Evolutionary conservation across 768 basidiomycete species (phyloP).

Genomic region (Grammothele lineata): DNA sequence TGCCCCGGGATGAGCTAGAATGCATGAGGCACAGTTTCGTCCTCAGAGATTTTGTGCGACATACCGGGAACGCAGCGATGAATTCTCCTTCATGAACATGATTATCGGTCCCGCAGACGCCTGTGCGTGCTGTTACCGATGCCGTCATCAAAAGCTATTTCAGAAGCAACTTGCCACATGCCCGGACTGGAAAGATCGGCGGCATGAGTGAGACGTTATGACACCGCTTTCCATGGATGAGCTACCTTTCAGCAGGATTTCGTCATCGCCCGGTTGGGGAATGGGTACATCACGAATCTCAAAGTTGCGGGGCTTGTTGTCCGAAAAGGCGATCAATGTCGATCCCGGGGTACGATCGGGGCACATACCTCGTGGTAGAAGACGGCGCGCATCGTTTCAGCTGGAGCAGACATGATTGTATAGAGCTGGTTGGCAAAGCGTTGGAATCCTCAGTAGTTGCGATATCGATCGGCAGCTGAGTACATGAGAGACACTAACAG

Average conservation of each 20-base stretch:
- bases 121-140: slow-evolving; percentile 20
- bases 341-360: neutral
- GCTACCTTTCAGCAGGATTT: slow-evolving; percentile 70
- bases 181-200: slow-evolving; percentile 8
- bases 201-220: neutral
- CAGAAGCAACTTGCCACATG: slow-evolving; percentile 11
- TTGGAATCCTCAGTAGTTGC: too few species aligned
- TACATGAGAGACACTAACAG: too few species aligned
- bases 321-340: neutral
- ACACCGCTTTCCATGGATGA: too few species aligned
- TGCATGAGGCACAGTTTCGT: neutral
- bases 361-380: slow-evolving; percentile 14
- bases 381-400: slow-evolving; percentile 14
- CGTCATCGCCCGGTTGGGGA: slow-evolving; percentile 60
- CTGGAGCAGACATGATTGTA: neutral
- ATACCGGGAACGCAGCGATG: slow-evolving; percentile 64
- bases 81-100: slow-evolving; percentile 64
- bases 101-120: slow-evolving; percentile 69
- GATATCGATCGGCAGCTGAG: too few species aligned
- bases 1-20: slow-evolving; percentile 71
- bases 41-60: slow-evolving; percentile 14
- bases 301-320: slow-evolving; percentile 57
- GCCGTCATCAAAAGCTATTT: neutral
- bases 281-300: slow-evolving; percentile 65
- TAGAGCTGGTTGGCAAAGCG: too few species aligned